A percentile compares a stretch with the other conserved stretches of the same genome.
Evolutionary conservation across 2,329 filamentous ascomycete species (phyloP).

Genomic region (Magnaporthiopsis rhizophila): DNA sequence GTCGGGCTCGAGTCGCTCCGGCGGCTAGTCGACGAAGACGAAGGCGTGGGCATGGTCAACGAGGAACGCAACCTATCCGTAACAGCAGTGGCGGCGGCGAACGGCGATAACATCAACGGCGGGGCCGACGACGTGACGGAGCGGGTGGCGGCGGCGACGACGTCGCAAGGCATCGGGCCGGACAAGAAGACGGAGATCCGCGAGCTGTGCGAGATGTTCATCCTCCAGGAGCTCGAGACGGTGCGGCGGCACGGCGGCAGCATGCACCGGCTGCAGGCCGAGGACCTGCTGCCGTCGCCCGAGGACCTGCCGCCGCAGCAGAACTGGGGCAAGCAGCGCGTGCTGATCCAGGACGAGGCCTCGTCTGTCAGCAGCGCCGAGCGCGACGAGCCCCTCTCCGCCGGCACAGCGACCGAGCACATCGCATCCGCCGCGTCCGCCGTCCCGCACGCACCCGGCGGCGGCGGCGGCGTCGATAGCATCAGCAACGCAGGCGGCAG

Average conservation of each 20-base stretch:
- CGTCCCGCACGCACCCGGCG: neutral
- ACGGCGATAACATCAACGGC: neutral
- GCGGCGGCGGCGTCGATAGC: too few relatives aligned
- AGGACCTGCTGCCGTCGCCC: slow-evolving; percentile 21
- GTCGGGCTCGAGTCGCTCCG: slow-evolving; percentile 56
- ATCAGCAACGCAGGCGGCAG: too few relatives aligned
- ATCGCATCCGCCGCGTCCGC: neutral
- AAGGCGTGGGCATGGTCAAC: neutral
- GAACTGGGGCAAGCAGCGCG: slow-evolving; percentile 31
- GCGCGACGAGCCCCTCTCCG: slow-evolving; percentile 1
- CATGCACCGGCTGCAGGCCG: slow-evolving; percentile 45
- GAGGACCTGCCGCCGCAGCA: slow-evolving; percentile 25
- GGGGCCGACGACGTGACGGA: neutral
- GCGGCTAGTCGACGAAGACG: slow-evolving; percentile 32
- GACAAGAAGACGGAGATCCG: slow-evolving; percentile 54
- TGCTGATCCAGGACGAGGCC: slow-evolving; percentile 31
- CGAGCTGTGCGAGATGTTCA: slow-evolving; percentile 62
- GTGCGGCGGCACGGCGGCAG: slow-evolving; percentile 55
- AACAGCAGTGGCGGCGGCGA: neutral
- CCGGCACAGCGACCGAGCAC: neutral
- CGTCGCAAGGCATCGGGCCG: slow-evolving; percentile 20
- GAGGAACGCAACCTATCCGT: neutral
- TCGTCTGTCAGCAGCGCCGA: slow-evolving; percentile 13
- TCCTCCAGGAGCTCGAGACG: slow-evolving; percentile 55
- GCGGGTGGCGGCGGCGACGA: neutral